Base-by-base conservation (phyloP, 2,329 filamentous ascomycete species). In the Pseudocercospora musae region DNA sequence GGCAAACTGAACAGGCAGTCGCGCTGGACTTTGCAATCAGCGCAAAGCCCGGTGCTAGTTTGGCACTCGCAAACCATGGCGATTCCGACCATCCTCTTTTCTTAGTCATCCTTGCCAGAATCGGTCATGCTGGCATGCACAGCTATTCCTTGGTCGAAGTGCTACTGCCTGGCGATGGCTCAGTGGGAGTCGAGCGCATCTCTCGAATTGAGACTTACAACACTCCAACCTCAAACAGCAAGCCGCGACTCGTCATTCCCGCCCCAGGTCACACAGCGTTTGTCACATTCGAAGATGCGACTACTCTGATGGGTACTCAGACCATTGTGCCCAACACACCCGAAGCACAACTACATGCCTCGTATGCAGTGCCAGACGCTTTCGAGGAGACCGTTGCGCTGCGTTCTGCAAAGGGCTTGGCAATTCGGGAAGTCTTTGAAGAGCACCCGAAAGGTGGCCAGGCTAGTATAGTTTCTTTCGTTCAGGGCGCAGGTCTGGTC, bases 341-440 rank as follows among this genome's bases (percentile, higher is more conserved):
- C 7, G 89, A 92, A 56, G 69, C 67, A 27, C 92, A 96, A 73
- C 81, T 96, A 3, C 84, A 90, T 65, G 88, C 90, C 59, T 88
- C 83, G 40, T 84, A 88, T 69, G 79, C 85, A 11, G 73, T 87
- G 21, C 84, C 86, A 0, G 78, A 87, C 18, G 84, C 87, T 0
- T 97, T 93, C 69, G 92, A 98, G 74, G 95, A 99, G 74, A 87
- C 90, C 1, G 82, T 99, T 37, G 90, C 93, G 70, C 88, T 99
- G 62, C 86, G 89, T 42, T 73, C 79, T 23, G 80, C 80, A 59
- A 76, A 78, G 29, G 76, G 78, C 33, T 78, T 84, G 49, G 75
- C 79, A 52, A 75, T 87, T 25, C 74, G 83, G 52, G 84, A 82
- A 8, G 77, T 76, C 62, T 80, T 77, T 29, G 70, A 78, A 21